Evolutionary conservation across 2,329 filamentous ascomycete species (phyloP), one percentile per base, ranked within the genome.

Genomic region (Colletotrichum godetiae): DNA sequence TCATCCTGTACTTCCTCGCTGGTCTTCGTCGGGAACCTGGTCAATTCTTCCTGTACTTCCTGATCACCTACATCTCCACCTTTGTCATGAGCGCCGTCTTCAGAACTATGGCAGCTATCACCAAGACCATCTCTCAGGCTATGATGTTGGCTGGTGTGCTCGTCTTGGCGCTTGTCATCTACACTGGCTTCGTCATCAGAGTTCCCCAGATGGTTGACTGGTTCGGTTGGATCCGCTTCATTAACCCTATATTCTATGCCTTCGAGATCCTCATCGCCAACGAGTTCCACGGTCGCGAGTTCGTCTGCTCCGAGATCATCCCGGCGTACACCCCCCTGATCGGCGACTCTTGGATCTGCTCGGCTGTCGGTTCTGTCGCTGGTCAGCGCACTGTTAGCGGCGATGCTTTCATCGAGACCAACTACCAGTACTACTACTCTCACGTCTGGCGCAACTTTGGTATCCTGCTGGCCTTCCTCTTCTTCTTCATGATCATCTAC

Each of bases 81-180:
- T 86, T 96, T 76, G 88, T 91, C 75, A 95, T 95, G 92, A 92
- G 89, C 49, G 93, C 92, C 81, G 85, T 95, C 53, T 96, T 96
- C 85, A 87, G 93, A 31, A 93, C 91, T 0, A 90, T 96, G 77
- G 93, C 91, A 0, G 90, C 93, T 0, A 81, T 92, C 1, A 95
- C 94, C 1, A 88, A 90, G 65, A 94, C 93, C 0, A 84, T 91
- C 0, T 88, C 89, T 0, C 88, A 91, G 74, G 88, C 89, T 2
- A 86, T 91, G 84, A 84, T 85, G 0, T 78, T 88, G 2, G 84
- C 88, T 0, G 88, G 87, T 27, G 81, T 91, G 0, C 76, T 91
- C 74, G 88, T 92, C 12, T 79, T 93, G 22, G 88, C 88, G 15
- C 85, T 93, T 4, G 86, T 92, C 77, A 91, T 86, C 29, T 88